Evolutionary conservation across 2,329 filamentous ascomycete genomes (phyloP).

Genomic region (Fonsecaea pedrosoi): DNA sequence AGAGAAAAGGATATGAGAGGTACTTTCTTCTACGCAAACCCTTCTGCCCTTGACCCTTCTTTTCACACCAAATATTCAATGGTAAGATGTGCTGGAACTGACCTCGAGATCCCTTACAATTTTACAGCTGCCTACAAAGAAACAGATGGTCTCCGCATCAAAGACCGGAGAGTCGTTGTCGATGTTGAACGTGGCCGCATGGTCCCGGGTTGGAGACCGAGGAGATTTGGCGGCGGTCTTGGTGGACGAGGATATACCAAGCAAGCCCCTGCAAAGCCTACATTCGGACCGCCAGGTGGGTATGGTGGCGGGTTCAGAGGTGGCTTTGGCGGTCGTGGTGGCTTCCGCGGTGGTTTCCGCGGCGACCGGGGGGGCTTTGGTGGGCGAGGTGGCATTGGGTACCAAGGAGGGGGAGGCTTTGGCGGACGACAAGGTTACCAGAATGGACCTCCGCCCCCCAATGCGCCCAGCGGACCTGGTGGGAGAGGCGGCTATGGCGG

Average conservation of each 20-base stretch:
- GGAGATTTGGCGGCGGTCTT: constrained; percentile 87
- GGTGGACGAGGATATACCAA: constrained; percentile 94
- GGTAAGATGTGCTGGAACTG: constrained; percentile 45
- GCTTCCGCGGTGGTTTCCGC: constrained; percentile 52
- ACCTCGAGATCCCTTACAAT: constrained; percentile 48
- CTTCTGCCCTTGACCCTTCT: constrained; percentile 41
- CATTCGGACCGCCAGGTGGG: constrained; percentile 63
- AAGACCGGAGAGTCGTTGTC: constrained; percentile 87
- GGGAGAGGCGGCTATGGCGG: constrained; percentile 63
- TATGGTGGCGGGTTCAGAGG: constrained; percentile 63
- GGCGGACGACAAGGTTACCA: constrained; percentile 46
- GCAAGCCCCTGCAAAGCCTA: constrained; percentile 73
- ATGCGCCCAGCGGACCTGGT: constrained; percentile 52
- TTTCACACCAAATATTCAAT: constrained; percentile 27
- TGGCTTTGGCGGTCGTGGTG: constrained; percentile 59
- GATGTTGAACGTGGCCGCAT: constrained; percentile 96
- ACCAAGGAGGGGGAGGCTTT: constrained; percentile 63
- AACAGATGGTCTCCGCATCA: constrained; percentile 88
- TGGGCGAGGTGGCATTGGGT: constrained; percentile 61
- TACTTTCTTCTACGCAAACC: constrained; percentile 62
- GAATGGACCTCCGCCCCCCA: constrained; percentile 54
- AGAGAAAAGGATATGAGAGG: constrained; percentile 99
- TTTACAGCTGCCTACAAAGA: constrained; percentile 86
- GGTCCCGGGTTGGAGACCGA: constrained; percentile 90
- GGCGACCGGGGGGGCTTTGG: constrained; percentile 45